Percentiles rank a stretch among this genome's conserved stretches.
Conservation (phyloP, 345 rosid species). For the Citrus maxima region DNA sequence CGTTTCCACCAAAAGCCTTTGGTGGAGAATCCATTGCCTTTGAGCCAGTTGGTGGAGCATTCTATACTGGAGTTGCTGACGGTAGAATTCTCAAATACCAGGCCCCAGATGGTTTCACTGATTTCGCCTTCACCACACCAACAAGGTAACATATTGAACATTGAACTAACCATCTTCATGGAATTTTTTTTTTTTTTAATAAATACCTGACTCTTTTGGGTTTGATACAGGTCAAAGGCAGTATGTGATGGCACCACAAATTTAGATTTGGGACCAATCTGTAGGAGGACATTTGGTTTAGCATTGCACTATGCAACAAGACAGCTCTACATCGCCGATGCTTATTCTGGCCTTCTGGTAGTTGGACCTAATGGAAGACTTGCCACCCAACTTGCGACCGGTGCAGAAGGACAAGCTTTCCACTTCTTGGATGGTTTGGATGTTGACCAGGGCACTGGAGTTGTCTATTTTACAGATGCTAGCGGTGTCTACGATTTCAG, state of each 20-base stretch:
- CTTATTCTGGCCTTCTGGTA: conserved; percentile 10
- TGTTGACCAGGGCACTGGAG: too few relatives aligned
- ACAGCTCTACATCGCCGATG: conserved; percentile 18
- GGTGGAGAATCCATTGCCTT: conserved; percentile 3
- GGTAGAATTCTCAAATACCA: background rate
- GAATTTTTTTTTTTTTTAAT: too few relatives aligned
- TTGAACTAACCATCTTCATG: too few relatives aligned
- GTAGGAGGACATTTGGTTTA: conserved; percentile 26
- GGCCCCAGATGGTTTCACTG: background rate
- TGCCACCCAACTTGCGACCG: conserved; percentile 7
- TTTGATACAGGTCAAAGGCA: conserved; percentile 3
- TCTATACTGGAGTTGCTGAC: background rate
- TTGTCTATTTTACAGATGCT: too few relatives aligned
- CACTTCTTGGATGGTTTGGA: too few relatives aligned
- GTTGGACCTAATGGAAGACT: conserved; percentile 10
- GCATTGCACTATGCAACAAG: conserved; percentile 3
- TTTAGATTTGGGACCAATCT: background rate
- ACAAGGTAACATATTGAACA: background rate
- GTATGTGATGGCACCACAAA: conserved; percentile 10
- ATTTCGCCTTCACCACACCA: background rate
- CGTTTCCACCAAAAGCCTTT: background rate
- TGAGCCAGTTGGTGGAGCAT: background rate
- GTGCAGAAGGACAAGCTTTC: background rate
- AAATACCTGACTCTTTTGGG: too few relatives aligned
- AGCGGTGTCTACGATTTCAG: too few relatives aligned